phyloP scores from a whole-genome alignment of 345 rosid species.

The Sapria himalayana region DNA sequence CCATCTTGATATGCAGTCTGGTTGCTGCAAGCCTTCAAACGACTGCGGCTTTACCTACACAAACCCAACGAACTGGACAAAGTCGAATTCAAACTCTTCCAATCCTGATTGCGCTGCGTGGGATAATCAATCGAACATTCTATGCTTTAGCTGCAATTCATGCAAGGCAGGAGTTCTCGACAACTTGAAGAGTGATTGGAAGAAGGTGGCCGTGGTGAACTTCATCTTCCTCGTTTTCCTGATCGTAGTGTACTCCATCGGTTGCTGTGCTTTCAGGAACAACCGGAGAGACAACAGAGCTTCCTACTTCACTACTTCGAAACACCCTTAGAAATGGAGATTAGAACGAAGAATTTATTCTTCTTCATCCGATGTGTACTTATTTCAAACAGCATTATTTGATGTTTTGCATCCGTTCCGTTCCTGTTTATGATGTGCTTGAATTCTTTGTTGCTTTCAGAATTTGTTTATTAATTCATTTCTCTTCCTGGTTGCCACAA shows the following conservation, averaged over 20 bases:
- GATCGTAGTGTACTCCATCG: conserved; percentile 42
- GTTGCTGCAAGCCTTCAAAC: conserved; percentile 79
- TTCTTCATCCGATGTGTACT: no score
- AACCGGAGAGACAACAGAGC: conserved; percentile 41
- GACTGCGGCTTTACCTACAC: conserved; percentile 42
- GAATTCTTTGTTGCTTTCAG: no score
- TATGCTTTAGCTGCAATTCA: conserved; percentile 59
- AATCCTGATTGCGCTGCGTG: conserved; percentile 45
- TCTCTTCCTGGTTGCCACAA: no score
- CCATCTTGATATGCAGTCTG: conserved; percentile 34
- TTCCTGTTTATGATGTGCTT: no score
- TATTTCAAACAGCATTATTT: no score
- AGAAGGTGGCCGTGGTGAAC: conserved; percentile 44
- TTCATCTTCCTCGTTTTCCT: conserved; percentile 54
- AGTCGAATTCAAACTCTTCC: conserved; percentile 1
- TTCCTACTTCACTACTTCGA: conserved; percentile 10
- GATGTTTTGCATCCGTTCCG: no score
- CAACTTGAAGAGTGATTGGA: conserved; percentile 56
- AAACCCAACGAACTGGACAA: conserved; percentile 43
- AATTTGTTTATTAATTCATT: no score
- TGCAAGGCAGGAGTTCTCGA: conserved; percentile 83
- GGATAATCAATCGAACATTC: conserved; percentile 14
- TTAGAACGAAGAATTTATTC: no score
- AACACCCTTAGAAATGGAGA: conserved; percentile 8
- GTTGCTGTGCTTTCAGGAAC: conserved; percentile 79